A percentile compares a stretch with the other conserved stretches of the same genome.
phyloP scores from a whole-genome alignment of 495 filamentous ascomycete genomes.

The Xylaria telfairii region DNA sequence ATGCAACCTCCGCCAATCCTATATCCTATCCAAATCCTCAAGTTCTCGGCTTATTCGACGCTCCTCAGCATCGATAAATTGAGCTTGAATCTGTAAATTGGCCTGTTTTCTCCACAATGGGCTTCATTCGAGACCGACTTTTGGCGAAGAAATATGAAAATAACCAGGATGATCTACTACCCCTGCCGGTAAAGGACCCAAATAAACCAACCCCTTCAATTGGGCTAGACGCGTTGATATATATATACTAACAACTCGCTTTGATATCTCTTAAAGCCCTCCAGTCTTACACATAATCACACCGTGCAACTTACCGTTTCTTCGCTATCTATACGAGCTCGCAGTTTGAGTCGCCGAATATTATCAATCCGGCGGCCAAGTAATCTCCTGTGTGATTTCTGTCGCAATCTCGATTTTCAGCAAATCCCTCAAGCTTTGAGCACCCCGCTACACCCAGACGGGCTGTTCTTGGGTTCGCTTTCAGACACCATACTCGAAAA shows the following conservation, averaged over 20 bases:
- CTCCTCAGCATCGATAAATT: background rate
- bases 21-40: background rate
- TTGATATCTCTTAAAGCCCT: background rate
- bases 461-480: background rate
- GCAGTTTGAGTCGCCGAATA: background rate
- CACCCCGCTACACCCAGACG: background rate
- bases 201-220: background rate
- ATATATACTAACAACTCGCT: background rate
- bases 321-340: background rate
- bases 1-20: background rate
- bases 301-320: background rate
- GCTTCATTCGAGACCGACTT: conserved; percentile 4
- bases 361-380: background rate
- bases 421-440: background rate
- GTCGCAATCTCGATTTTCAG: background rate
- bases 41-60: background rate
- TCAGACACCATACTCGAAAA: background rate
- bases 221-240: background rate
- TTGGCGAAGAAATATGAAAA: background rate
- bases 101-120: background rate
- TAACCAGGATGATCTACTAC: background rate
- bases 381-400: background rate
- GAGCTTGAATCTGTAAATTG: background rate
- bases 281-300: background rate
- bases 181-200: background rate